These are phyloP conservation scores for Penicillium atrosanguineum DNA, from an alignment of 495 filamentous ascomycete species.

Conservation along the genomic window DNA sequence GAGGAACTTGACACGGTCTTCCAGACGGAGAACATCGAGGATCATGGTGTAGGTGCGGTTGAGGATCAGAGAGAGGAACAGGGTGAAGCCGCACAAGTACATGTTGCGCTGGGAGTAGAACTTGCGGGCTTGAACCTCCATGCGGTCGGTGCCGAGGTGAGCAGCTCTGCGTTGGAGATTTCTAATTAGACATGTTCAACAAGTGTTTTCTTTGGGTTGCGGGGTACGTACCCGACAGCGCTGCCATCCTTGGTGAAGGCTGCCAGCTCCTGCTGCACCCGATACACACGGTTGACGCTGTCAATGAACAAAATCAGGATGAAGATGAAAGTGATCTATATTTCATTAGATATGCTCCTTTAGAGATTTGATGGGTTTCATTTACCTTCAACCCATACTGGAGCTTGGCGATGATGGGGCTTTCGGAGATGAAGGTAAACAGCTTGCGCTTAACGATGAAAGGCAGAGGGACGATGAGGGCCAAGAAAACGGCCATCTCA, in stretches of 20 bases:
- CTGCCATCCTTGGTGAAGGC: conserved; percentile 52
- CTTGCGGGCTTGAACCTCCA: conserved; percentile 98
- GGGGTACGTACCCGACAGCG: conserved; percentile 39
- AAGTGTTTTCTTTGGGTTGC: not conserved
- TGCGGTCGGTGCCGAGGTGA: conserved; percentile 81
- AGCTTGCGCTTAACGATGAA: conserved; percentile 83
- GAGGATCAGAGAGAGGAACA: conserved; percentile 97
- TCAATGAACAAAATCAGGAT: conserved; percentile 97
- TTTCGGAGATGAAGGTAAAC: conserved; percentile 92
- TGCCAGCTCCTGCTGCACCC: conserved; percentile 84
- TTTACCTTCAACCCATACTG: conserved; percentile 76
- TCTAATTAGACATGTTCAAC: conserved; percentile 17
- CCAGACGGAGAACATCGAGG: conserved; percentile 86
- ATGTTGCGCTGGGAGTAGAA: conserved; percentile 99
- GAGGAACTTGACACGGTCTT: conserved; percentile 85
- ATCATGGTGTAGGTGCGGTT: conserved; percentile 99
- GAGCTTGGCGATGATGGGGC: conserved; percentile 71
- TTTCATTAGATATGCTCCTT: conserved; percentile 4
- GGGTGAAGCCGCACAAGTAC: conserved; percentile 99
- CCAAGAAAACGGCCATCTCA: conserved; percentile 92
- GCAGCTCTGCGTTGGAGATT: conserved; percentile 52
- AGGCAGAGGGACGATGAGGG: conserved; percentile 87
- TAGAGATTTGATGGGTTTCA: not conserved
- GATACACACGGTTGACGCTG: conserved; percentile 97
- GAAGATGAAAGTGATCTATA: conserved; percentile 96